phyloP scores from a whole-genome alignment of 2,329 filamentous ascomycete genomes.

The Dothistroma pini region DNA sequence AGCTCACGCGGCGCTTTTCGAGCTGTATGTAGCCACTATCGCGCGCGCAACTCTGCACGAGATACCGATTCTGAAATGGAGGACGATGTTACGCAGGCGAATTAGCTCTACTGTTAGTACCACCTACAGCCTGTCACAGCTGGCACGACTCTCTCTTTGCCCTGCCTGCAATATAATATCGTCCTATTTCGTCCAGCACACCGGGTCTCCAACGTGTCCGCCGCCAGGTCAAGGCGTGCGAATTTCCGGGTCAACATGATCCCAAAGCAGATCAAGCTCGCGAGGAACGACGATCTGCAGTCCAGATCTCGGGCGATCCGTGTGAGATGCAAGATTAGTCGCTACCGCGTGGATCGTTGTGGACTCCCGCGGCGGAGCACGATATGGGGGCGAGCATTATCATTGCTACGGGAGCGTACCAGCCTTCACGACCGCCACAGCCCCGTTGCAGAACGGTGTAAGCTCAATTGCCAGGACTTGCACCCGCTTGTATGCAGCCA shows the following conservation, averaged over 20 bases:
- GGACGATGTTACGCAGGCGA: too few relatives aligned
- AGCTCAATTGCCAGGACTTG: neutral
- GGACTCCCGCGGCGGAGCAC: neutral
- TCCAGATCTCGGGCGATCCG: neutral
- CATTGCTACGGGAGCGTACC: neutral
- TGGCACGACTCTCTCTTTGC: too few relatives aligned
- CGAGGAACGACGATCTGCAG: conserved; percentile 9
- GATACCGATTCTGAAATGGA: neutral
- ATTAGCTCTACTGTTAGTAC: neutral
- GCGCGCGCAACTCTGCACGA: neutral
- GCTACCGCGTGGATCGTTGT: neutral
- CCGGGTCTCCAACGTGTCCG: conserved; percentile 12
- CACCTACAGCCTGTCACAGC: neutral
- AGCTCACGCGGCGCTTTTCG: neutral
- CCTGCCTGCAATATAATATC: neutral
- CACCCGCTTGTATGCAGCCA: neutral
- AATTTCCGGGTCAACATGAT: neutral
- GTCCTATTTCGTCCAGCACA: neutral
- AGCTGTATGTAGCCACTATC: neutral
- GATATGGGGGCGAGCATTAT: neutral
- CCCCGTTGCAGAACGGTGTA: neutral
- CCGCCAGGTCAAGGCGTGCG: conserved; percentile 5
- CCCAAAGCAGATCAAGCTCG: conserved; percentile 1
- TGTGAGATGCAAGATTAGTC: neutral
- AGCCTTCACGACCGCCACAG: neutral